These are phyloP conservation scores for Rutstroemia sp. DNA, from an alignment of 2,329 filamentous ascomycete genomes.

Conservation along the genomic window DNA sequence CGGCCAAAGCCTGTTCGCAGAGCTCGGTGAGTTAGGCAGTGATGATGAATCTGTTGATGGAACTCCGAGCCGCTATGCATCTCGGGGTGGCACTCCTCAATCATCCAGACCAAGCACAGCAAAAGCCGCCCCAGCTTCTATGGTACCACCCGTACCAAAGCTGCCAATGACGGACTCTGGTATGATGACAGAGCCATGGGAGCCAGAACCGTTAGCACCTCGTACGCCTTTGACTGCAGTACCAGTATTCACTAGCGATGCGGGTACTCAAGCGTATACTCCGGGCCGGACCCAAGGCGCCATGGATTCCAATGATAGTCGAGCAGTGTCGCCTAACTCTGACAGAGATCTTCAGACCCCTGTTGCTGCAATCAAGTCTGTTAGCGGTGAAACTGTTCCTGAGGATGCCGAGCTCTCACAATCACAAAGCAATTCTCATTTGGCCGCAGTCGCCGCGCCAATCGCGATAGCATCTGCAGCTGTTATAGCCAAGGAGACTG, in stretches of 20 bases:
- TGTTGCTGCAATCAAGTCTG: neutral
- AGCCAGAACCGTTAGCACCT: constrained; percentile 24
- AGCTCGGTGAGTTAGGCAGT: constrained; percentile 69
- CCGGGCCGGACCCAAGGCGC: neutral
- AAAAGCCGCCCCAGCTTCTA: constrained; percentile 35
- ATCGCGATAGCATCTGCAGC: constrained; percentile 14
- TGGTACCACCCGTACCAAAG: constrained; percentile 43
- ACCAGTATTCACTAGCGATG: constrained; percentile 11
- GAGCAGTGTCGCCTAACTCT: neutral
- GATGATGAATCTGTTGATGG: constrained; percentile 55
- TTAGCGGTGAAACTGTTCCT: neutral
- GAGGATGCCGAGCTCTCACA: neutral
- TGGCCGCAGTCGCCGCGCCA: constrained; percentile 10
- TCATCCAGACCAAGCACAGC: constrained; percentile 22
- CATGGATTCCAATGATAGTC: neutral
- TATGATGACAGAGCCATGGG: constrained; percentile 54
- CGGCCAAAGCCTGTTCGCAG: constrained; percentile 81
- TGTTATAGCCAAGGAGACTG: constrained; percentile 11
- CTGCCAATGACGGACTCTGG: constrained; percentile 50
- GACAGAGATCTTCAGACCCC: neutral
- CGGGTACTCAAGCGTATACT: neutral
- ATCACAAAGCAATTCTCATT: neutral
- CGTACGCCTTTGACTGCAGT: constrained; percentile 16
- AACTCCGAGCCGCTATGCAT: constrained; percentile 45
- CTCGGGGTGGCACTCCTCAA: constrained; percentile 40